Evolutionary conservation across 257 asterid genomes (phyloP).

Genomic region (Vinca minor): DNA sequence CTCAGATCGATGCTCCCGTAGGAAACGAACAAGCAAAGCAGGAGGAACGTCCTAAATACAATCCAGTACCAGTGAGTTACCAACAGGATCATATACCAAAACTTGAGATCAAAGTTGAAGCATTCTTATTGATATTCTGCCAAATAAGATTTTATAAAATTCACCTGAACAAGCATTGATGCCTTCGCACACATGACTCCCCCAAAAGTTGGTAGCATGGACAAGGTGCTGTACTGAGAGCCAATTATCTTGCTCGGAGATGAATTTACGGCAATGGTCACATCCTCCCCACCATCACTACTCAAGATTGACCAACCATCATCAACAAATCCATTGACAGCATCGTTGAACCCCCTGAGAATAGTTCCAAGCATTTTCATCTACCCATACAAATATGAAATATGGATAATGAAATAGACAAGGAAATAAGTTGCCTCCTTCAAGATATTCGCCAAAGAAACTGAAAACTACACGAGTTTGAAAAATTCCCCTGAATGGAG

Average conservation of each 20-base stretch:
- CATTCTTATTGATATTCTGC: background rate
- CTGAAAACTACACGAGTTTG: background rate
- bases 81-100: background rate
- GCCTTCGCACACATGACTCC: conserved; percentile 94
- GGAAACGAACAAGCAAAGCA: conserved; percentile 70
- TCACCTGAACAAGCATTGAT: conserved; percentile 94
- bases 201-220: conserved; percentile 68
- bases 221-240: conserved; percentile 50
- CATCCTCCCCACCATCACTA: conserved; percentile 81
- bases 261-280: conserved; percentile 67
- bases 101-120: background rate
- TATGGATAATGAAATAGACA: background rate
- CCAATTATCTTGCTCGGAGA: conserved; percentile 77
- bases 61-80: background rate
- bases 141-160: background rate
- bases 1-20: conserved; percentile 85
- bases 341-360: conserved; percentile 87
- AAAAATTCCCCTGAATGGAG: too few species aligned
- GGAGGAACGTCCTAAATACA: conserved; percentile 74
- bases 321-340: conserved; percentile 87
- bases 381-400: background rate
- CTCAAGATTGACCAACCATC: conserved; percentile 92
- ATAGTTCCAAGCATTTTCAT: conserved; percentile 1
- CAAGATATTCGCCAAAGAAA: background rate
- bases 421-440: background rate